phyloP scores from a whole-genome alignment of 306 rosid genomes.

The Dryas alaskensis region DNA sequence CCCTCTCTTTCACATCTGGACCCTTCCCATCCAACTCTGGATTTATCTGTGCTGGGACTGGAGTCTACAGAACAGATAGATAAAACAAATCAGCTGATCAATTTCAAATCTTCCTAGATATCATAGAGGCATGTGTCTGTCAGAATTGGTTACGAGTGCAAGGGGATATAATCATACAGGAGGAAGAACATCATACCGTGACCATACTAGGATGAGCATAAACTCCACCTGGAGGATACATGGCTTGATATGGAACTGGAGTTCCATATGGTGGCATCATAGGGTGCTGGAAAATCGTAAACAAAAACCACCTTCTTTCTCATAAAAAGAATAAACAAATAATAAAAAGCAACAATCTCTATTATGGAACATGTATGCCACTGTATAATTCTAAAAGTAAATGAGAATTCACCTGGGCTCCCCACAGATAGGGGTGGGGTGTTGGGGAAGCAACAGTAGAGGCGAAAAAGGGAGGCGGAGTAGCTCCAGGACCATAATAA shows the following conservation, averaged over 20 bases:
- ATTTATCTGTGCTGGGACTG: slow-evolving; percentile 40
- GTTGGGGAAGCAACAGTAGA: slow-evolving; percentile 82
- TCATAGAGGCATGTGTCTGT: not conserved
- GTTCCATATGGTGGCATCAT: slow-evolving; percentile 91
- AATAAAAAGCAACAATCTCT: slow-evolving; percentile 9
- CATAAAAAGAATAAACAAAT: not conserved
- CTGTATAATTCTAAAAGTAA: slow-evolving; percentile 14
- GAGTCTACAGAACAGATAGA: slow-evolving; percentile 49
- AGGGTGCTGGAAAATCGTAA: slow-evolving; percentile 66
- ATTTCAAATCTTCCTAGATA: slow-evolving; percentile 20
- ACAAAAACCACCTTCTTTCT: slow-evolving; percentile 13
- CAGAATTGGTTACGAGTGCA: not conserved
- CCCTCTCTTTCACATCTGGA: slow-evolving; percentile 69
- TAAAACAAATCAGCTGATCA: slow-evolving; percentile 16
- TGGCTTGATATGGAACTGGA: slow-evolving; percentile 88
- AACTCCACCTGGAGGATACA: slow-evolving; percentile 88
- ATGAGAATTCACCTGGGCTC: slow-evolving; percentile 64
- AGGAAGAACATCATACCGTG: slow-evolving; percentile 42
- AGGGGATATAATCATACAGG: not conserved
- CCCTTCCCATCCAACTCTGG: slow-evolving; percentile 63
- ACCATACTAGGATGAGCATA: slow-evolving; percentile 95
- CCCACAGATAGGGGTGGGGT: slow-evolving; percentile 96
- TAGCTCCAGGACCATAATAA: slow-evolving; percentile 82
- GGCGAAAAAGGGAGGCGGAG: slow-evolving; percentile 88
- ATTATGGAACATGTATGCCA: not conserved